These are phyloP conservation scores for Manihot esculenta DNA, from an alignment of 441 rosid genomes.

Conservation along the genomic window DNA sequence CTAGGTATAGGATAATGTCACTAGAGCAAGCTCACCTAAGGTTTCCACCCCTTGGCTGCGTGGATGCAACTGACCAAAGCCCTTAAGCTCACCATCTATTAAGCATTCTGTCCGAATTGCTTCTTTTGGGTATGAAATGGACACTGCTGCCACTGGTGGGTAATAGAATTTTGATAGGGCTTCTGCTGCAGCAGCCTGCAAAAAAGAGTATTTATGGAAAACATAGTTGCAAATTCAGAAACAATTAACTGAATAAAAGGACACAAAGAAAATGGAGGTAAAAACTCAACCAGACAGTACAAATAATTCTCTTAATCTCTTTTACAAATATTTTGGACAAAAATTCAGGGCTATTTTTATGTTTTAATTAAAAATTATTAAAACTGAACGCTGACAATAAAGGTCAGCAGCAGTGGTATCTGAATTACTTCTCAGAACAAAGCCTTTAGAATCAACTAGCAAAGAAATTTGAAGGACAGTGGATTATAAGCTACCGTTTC, in stretches of 20 bases:
- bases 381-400: neutral
- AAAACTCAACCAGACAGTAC: neutral
- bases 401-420: neutral
- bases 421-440: neutral
- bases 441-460: neutral
- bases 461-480: neutral
- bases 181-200: conserved; percentile 72
- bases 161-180: conserved; percentile 83
- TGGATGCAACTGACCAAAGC: conserved; percentile 94
- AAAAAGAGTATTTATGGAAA: conserved; percentile 11
- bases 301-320: neutral
- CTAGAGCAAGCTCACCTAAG: conserved; percentile 47
- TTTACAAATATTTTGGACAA: neutral
- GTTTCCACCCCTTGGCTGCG: conserved; percentile 98
- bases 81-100: conserved; percentile 87
- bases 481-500: neutral
- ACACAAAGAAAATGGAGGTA: neutral
- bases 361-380: neutral
- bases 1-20: conserved; percentile 8
- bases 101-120: conserved; percentile 75
- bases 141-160: conserved; percentile 95
- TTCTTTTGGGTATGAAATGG: conserved; percentile 84
- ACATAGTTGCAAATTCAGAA: conserved; percentile 4
- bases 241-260: neutral
- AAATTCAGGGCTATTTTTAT: neutral